Evolutionary conservation across 2,329 filamentous ascomycete species (phyloP).

Genomic region (Didymella arachidicola): DNA sequence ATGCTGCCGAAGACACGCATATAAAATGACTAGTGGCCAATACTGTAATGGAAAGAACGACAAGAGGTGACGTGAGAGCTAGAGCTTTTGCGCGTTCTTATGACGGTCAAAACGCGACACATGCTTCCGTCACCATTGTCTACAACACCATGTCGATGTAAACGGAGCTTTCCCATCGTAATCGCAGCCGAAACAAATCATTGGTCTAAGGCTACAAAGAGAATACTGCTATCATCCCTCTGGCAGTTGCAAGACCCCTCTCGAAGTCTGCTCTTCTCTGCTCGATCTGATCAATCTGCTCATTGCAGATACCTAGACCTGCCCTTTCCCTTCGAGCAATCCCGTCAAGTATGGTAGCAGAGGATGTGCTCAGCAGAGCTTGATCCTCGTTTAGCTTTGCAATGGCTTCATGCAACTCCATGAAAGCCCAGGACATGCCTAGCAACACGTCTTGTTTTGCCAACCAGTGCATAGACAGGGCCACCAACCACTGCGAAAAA

Average conservation of each 20-base stretch:
- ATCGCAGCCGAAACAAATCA: neutral
- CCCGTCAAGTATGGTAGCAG: slow-evolving; percentile 2
- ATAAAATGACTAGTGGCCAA: too few relatives aligned
- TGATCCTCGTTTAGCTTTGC: slow-evolving; percentile 1
- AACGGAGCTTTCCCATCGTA: too few relatives aligned
- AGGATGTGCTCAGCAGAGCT: neutral
- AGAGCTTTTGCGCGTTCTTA: too few relatives aligned
- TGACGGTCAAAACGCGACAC: too few relatives aligned
- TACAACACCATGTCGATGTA: neutral
- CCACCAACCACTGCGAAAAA: slow-evolving; percentile 27
- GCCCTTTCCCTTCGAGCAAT: slow-evolving; percentile 24
- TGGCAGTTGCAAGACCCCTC: slow-evolving; percentile 5
- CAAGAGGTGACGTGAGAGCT: too few relatives aligned
- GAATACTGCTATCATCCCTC: neutral
- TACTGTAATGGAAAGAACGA: too few relatives aligned
- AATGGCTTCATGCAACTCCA: slow-evolving; percentile 30
- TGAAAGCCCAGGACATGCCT: slow-evolving; percentile 47
- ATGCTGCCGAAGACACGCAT: too few relatives aligned
- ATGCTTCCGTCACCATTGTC: neutral
- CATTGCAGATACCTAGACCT: slow-evolving; percentile 22
- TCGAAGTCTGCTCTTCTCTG: slow-evolving; percentile 9
- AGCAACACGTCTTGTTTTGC: slow-evolving; percentile 38
- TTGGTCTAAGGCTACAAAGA: neutral
- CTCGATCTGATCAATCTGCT: slow-evolving; percentile 8
- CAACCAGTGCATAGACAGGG: slow-evolving; percentile 28